Evolutionary conservation across 2,329 filamentous ascomycete genomes (phyloP).

Genomic region (Lizonia empirigonia): DNA sequence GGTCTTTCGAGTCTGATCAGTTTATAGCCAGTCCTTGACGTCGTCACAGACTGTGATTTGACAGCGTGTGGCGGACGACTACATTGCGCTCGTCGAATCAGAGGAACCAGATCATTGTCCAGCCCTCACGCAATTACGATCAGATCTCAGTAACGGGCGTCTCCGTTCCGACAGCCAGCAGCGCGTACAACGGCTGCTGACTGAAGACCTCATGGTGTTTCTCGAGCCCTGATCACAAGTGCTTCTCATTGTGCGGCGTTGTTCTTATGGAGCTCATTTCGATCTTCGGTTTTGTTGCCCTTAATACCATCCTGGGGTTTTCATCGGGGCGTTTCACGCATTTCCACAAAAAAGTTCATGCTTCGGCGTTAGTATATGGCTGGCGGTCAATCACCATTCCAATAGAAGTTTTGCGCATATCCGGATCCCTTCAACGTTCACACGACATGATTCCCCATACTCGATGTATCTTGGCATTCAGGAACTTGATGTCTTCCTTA

Average conservation of each 20-base stretch:
- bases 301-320: slow-evolving; percentile 26
- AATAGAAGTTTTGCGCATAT: slow-evolving; percentile 31
- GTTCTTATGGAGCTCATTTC: slow-evolving; percentile 3
- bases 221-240: slow-evolving; percentile 51
- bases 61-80: slow-evolving; percentile 60
- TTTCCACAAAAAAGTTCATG: slow-evolving; percentile 39
- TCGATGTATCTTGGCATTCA: slow-evolving; percentile 34
- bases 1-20: slow-evolving; percentile 68
- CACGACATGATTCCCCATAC: slow-evolving; percentile 29
- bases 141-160: slow-evolving; percentile 60
- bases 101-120: slow-evolving; percentile 53
- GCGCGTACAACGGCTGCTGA: slow-evolving; percentile 60
- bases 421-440: slow-evolving; percentile 32
- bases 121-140: slow-evolving; percentile 59
- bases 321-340: slow-evolving; percentile 27
- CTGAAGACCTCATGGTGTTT: slow-evolving; percentile 57
- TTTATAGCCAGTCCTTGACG: slow-evolving; percentile 65
- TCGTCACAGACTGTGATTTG: slow-evolving; percentile 57
- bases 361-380: slow-evolving; percentile 40
- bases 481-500: slow-evolving; percentile 20
- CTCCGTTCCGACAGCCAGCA: slow-evolving; percentile 63
- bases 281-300: slow-evolving; percentile 28
- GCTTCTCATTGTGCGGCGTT: slow-evolving; percentile 16
- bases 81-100: slow-evolving; percentile 59
- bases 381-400: slow-evolving; percentile 28